A percentile compares a stretch with the other conserved stretches of the same genome.
phyloP scores from a whole-genome alignment of 306 rosid species.

The Lablab purpureus region DNA sequence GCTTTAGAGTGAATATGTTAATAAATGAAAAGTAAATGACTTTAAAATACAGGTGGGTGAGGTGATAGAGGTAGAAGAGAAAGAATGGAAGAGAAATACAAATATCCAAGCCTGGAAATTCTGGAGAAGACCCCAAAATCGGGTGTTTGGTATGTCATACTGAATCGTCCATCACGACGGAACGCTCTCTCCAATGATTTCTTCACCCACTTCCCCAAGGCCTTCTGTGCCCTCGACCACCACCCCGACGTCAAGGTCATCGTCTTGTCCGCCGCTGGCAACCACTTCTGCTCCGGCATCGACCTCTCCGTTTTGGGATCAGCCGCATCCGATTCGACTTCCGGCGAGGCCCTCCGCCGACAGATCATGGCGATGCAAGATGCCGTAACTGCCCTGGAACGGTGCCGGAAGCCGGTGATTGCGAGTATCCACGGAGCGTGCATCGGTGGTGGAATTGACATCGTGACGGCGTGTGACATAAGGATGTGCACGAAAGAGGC shows the following conservation, averaged over 20 bases:
- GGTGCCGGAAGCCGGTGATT: constrained; percentile 88
- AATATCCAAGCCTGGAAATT: constrained; percentile 63
- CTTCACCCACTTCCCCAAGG: constrained; percentile 76
- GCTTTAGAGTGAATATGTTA: too few relatives aligned
- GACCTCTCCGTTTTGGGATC: constrained; percentile 58
- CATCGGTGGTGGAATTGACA: constrained; percentile 82
- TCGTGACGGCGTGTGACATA: constrained; percentile 82
- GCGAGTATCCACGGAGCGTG: constrained; percentile 83
- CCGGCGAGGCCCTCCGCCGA: constrained; percentile 72
- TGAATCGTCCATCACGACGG: constrained; percentile 70
- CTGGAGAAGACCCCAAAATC: constrained; percentile 52
- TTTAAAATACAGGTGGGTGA: too few relatives aligned
- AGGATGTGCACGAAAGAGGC: constrained; percentile 80
- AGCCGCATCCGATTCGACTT: background rate
- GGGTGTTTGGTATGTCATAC: constrained; percentile 58
- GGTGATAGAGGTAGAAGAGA: background rate
- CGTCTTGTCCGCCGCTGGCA: constrained; percentile 72
- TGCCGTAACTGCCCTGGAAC: constrained; percentile 73
- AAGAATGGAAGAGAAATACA: constrained; percentile 61
- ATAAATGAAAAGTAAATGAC: too few relatives aligned
- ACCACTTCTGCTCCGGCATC: constrained; percentile 89
- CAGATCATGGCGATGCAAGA: constrained; percentile 73
- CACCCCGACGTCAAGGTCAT: constrained; percentile 68
- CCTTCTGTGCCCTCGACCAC: constrained; percentile 70
- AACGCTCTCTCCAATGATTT: constrained; percentile 73